phyloP scores from a whole-genome alignment of 2,329 filamentous ascomycete genomes.

The Colletotrichum sp. region DNA sequence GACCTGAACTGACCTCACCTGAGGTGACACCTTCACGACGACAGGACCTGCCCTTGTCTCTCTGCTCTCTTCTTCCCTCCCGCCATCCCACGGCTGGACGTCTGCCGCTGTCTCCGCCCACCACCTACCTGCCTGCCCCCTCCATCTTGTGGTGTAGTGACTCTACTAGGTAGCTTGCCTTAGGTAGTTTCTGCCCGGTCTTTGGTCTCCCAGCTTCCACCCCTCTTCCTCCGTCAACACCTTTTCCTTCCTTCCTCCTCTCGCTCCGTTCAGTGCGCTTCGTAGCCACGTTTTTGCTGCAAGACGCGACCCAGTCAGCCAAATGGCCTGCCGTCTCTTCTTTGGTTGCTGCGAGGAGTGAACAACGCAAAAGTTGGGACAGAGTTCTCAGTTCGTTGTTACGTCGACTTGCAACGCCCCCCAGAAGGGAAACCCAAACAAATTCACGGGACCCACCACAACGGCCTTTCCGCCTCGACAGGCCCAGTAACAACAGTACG shows the following conservation, averaged over 20 bases:
- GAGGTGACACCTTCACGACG: slow-evolving; percentile 15
- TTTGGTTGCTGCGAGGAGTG: background rate
- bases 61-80: background rate
- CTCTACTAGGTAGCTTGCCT: background rate
- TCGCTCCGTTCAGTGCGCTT: background rate
- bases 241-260: background rate
- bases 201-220: background rate
- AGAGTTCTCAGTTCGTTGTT: background rate
- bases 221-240: background rate
- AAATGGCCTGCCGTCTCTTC: background rate
- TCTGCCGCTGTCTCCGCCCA: background rate
- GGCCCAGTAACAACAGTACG: background rate
- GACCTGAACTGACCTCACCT: background rate
- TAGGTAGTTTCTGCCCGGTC: background rate
- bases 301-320: background rate
- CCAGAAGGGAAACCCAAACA: slow-evolving; percentile 14
- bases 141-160: background rate
- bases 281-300: background rate
- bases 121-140: background rate
- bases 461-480: slow-evolving; percentile 10
- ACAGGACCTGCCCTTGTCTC: background rate
- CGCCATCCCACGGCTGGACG: slow-evolving; percentile 4
- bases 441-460: slow-evolving; percentile 12
- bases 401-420: background rate
- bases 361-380: background rate